Evolutionary conservation across 2,329 filamentous ascomycete genomes (phyloP).

Genomic region (Neurospora sp.): DNA sequence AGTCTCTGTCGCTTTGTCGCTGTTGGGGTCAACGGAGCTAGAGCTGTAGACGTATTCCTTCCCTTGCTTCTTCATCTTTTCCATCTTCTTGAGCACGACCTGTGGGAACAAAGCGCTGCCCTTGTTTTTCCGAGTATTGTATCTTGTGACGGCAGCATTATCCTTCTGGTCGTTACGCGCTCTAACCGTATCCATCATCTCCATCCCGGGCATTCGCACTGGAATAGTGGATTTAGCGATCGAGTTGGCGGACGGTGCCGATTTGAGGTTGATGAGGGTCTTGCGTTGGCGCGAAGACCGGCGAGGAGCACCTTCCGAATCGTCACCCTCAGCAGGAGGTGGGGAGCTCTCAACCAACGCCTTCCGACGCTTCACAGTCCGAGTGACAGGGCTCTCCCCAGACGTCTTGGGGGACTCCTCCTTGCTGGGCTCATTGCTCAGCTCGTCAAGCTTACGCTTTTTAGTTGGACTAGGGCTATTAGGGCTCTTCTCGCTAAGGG

Average conservation of each 20-base stretch:
- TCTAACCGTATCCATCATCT: slow-evolving; percentile 14
- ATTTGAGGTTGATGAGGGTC: slow-evolving; percentile 15
- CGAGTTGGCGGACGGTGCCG: slow-evolving; percentile 19
- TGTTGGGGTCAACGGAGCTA: neutral
- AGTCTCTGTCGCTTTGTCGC: neutral
- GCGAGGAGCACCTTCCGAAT: slow-evolving; percentile 10
- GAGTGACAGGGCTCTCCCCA: neutral
- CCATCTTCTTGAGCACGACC: slow-evolving; percentile 20
- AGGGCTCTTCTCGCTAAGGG: slow-evolving; percentile 25
- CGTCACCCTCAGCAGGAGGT: neutral
- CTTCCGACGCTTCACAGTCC: neutral
- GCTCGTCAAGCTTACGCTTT: slow-evolving; percentile 26
- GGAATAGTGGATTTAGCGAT: slow-evolving; percentile 23
- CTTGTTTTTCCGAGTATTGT: slow-evolving; percentile 38
- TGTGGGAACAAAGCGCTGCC: slow-evolving; percentile 25
- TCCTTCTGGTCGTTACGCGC: slow-evolving; percentile 31
- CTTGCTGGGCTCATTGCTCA: slow-evolving; percentile 13
- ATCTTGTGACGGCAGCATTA: slow-evolving; percentile 29
- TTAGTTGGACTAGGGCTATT: slow-evolving; percentile 31
- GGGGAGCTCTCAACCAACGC: neutral
- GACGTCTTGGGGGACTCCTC: slow-evolving; percentile 15
- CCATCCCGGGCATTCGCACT: slow-evolving; percentile 23
- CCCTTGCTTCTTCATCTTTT: slow-evolving; percentile 15
- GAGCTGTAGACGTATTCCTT: slow-evolving; percentile 4
- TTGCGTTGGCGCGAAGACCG: slow-evolving; percentile 19